Evolutionary conservation across 805 yeast genomes (phyloP).

Genomic region (Peterozyma xylosa): DNA sequence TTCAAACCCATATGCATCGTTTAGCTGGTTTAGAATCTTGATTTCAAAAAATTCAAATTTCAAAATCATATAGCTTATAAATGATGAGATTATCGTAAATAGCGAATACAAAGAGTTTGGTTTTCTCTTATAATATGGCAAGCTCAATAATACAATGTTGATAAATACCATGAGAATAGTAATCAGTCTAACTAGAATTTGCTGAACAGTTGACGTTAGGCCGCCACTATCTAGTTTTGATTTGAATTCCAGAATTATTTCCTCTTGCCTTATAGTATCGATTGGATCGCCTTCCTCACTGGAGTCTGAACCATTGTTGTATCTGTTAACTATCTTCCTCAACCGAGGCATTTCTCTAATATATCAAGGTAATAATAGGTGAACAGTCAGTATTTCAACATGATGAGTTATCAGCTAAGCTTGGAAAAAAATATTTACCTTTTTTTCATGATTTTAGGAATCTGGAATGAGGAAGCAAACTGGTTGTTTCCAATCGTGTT

Average conservation of each 20-base stretch:
- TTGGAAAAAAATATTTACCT: background rate
- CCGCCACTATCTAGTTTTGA: background rate
- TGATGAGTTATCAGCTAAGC: too few species aligned
- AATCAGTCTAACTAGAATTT: conserved; percentile 4
- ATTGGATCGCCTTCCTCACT: background rate
- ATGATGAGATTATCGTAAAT: conserved; percentile 15
- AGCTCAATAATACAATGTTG: conserved; percentile 18
- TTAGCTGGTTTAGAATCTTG: too few species aligned
- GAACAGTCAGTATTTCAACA: too few species aligned
- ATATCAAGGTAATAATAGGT: background rate
- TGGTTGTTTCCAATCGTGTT: too few species aligned
- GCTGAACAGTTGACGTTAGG: background rate
- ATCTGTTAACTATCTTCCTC: conserved; percentile 4
- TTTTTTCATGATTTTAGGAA: too few species aligned
- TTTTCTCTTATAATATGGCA: conserved; percentile 19
- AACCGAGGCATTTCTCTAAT: conserved; percentile 2
- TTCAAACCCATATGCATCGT: conserved; percentile 1
- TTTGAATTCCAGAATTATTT: conserved; percentile 4
- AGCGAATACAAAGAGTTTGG: conserved; percentile 16
- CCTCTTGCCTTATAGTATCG: conserved; percentile 5
- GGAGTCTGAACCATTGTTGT: conserved; percentile 1
- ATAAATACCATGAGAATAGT: conserved; percentile 13
- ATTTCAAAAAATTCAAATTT: conserved; percentile 1
- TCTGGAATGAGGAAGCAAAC: too few species aligned
- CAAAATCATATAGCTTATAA: conserved; percentile 5